A percentile compares a stretch with the other conserved stretches of the same genome.
Evolutionary conservation across 2,329 filamentous ascomycete species (phyloP).

Genomic region (Cladorrhinum sp.): DNA sequence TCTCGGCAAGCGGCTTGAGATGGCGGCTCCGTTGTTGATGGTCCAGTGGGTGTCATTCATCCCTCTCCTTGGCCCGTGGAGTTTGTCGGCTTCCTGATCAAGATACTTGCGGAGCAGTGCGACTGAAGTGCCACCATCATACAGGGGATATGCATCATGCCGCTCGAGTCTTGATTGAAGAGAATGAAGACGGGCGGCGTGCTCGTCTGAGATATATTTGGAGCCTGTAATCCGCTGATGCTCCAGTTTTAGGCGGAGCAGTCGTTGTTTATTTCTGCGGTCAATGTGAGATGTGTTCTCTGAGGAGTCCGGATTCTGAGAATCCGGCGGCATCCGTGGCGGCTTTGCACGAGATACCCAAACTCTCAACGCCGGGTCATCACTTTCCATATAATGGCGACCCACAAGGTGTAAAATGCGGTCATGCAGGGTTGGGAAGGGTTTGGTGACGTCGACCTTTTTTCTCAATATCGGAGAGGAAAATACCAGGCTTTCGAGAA

Average conservation of each 20-base stretch:
- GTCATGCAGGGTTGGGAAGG: slow-evolving; percentile 11
- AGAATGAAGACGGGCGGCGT: not conserved
- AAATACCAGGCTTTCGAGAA: not conserved
- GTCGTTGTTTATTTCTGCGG: not conserved
- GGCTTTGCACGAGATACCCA: slow-evolving; percentile 20
- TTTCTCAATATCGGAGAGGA: not conserved
- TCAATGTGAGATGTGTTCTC: not conserved
- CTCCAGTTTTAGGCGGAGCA: not conserved
- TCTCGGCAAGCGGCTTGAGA: not conserved
- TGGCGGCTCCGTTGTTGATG: not conserved
- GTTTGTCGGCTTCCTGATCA: not conserved
- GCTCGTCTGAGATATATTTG: not conserved
- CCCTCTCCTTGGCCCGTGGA: not conserved
- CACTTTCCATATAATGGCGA: slow-evolving; percentile 27
- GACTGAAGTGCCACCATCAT: slow-evolving; percentile 19
- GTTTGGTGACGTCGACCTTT: not conserved
- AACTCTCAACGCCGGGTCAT: slow-evolving; percentile 18
- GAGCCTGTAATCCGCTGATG: not conserved
- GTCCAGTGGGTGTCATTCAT: slow-evolving; percentile 7
- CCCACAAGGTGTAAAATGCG: slow-evolving; percentile 24
- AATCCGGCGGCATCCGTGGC: not conserved
- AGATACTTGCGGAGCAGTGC: slow-evolving; percentile 4
- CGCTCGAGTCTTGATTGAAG: not conserved
- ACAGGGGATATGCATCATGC: slow-evolving; percentile 10
- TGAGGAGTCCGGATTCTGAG: not conserved